Evolutionary conservation across 257 asterid genomes (phyloP).

Genomic region (Solanum etuberosum): DNA sequence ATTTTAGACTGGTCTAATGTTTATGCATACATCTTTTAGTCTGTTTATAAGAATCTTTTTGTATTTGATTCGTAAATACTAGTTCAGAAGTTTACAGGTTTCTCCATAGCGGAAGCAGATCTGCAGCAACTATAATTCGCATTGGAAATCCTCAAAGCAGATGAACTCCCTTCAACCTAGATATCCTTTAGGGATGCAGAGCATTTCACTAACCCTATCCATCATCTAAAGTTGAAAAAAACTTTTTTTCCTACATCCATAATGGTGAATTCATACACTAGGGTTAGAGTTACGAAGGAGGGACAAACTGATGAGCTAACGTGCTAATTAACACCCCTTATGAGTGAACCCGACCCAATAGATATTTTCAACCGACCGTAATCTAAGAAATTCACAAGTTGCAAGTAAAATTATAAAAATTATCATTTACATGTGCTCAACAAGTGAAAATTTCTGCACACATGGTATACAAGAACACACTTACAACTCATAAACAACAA

Average conservation of each 20-base stretch:
- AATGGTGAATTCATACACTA: neutral
- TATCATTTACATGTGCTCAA: neutral
- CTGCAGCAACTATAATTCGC: rapidly evolving
- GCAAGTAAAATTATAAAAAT: neutral
- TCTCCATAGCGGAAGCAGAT: rapidly evolving
- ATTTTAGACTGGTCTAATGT: neutral
- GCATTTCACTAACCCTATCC: neutral
- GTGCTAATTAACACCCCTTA: neutral
- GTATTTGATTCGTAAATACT: no score
- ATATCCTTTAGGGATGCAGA: neutral
- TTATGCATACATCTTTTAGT: neutral
- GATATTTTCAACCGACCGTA: neutral
- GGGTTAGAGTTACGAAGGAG: neutral
- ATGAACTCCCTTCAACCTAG: neutral
- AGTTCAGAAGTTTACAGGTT: no score
- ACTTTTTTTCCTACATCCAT: no score
- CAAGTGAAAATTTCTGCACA: neutral
- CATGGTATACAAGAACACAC: neutral
- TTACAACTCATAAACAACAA: neutral
- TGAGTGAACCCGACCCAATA: neutral
- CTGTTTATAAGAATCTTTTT: neutral
- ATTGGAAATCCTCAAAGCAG: no score
- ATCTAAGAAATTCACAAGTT: neutral
- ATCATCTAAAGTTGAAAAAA: neutral
- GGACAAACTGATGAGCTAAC: neutral